Evolutionary conservation across 2,329 filamentous ascomycete genomes (phyloP).

Genomic region (Lachnellula cervina): DNA sequence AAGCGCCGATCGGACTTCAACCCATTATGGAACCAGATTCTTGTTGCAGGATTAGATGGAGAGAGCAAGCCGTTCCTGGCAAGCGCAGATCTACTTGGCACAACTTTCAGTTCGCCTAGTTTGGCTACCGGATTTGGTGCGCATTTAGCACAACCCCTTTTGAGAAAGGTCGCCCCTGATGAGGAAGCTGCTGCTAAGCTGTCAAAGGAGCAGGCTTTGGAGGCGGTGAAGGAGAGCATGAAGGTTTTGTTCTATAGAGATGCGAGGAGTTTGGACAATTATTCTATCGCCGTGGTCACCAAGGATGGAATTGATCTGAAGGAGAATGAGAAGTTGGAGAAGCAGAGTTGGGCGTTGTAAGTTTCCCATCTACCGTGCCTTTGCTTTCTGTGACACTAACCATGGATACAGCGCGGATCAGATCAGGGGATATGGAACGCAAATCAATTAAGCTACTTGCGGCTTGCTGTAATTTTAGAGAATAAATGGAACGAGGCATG

Average conservation of each 20-base stretch:
- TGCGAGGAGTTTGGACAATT: constrained; percentile 84
- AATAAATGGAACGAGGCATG: constrained; percentile 23
- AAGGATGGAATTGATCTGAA: constrained; percentile 83
- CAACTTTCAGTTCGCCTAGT: constrained; percentile 81
- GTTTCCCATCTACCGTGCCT: constrained; percentile 3
- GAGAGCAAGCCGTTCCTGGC: constrained; percentile 81
- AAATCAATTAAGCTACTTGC: constrained; percentile 45
- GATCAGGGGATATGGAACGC: constrained; percentile 92
- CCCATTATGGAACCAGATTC: constrained; percentile 92
- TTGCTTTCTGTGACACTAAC: constrained; percentile 15
- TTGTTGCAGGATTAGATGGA: constrained; percentile 84
- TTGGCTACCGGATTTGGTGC: constrained; percentile 91
- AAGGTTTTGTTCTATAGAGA: constrained; percentile 98
- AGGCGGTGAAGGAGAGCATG: constrained; percentile 87
- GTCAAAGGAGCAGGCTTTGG: constrained; percentile 71
- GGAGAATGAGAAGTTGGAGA: constrained; percentile 82
- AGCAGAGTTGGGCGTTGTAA: constrained; percentile 91
- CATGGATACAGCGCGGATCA: constrained; percentile 60
- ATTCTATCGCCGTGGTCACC: constrained; percentile 86
- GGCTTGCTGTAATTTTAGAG: constrained; percentile 28
- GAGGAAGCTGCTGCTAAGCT: constrained; percentile 71
- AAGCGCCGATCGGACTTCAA: constrained; percentile 92
- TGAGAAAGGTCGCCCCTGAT: constrained; percentile 78
- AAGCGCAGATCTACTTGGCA: constrained; percentile 85
- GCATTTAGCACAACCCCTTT: constrained; percentile 86